These are phyloP conservation scores for Syzygium syzygioides DNA, from an alignment of 441 rosid species.

Conservation along the genomic window DNA sequence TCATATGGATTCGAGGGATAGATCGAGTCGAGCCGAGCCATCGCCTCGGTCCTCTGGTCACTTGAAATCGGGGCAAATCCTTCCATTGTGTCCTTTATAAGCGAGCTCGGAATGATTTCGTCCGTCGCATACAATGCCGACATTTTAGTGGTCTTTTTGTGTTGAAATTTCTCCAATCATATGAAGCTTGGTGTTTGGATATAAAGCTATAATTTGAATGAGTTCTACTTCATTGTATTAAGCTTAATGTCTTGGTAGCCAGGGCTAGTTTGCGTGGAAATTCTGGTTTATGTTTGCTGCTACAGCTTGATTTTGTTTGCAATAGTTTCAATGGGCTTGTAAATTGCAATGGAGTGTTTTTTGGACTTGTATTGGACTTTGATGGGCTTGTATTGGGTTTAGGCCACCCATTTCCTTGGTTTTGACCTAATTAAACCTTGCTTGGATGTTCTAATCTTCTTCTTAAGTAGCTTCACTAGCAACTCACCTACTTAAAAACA, in stretches of 20 bases:
- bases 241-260: neutral
- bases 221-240: neutral
- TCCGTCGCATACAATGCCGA: neutral
- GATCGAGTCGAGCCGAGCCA: neutral
- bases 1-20: neutral
- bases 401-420: neutral
- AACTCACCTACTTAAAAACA: neutral
- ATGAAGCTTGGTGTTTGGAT: neutral
- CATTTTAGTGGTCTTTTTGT: neutral
- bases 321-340: neutral
- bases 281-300: neutral
- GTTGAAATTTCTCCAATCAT: neutral
- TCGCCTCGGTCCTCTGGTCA: neutral
- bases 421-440: neutral
- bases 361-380: neutral
- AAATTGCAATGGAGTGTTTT: neutral
- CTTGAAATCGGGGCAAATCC: neutral
- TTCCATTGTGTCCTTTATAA: neutral
- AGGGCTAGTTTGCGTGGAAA: neutral
- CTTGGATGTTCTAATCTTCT: neutral
- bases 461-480: neutral
- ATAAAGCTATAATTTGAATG: neutral
- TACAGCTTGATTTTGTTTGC: neutral
- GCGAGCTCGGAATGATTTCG: neutral
- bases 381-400: neutral